A percentile compares a stretch with the other conserved stretches of the same genome.
phyloP scores from a whole-genome alignment of 768 basidiomycete species.

The Tricholoma saponaceum region DNA sequence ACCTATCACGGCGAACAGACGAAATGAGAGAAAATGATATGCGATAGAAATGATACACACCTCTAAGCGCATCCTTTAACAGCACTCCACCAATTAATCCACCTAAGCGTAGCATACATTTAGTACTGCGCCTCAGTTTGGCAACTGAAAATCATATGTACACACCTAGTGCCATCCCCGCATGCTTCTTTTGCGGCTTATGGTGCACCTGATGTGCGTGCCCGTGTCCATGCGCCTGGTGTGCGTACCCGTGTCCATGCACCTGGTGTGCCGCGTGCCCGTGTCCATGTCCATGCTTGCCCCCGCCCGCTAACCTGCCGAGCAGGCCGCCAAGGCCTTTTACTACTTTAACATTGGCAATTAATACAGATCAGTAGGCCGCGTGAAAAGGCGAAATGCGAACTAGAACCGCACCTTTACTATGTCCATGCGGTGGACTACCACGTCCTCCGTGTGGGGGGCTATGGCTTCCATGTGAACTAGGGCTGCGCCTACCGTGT shows the following conservation, averaged over 20 bases:
- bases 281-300: conserved; percentile 7
- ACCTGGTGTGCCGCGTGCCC: conserved; percentile 10
- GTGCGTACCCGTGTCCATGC: conserved; percentile 16
- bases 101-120: conserved; percentile 17
- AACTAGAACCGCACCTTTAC: no score
- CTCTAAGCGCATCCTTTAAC: conserved; percentile 36
- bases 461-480: no score
- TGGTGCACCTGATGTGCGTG: no score
- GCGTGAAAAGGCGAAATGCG: no score
- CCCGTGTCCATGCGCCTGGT: conserved; percentile 21
- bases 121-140: no score
- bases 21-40: not conserved
- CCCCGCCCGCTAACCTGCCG: conserved; percentile 15
- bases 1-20: conserved; percentile 1
- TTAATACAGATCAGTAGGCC: no score
- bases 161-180: conserved; percentile 2
- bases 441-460: not conserved
- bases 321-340: conserved; percentile 11
- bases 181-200: conserved; percentile 32
- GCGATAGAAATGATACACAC: not conserved
- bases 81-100: conserved; percentile 65
- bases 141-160: not conserved
- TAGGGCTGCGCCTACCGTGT: not conserved
- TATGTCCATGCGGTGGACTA: no score
- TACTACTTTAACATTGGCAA: no score